A percentile compares a stretch with the other conserved stretches of the same genome.
These are phyloP conservation scores for Mortierella sp. DNA, from an alignment of 371 early-diverging fungal genomes.

Conservation along the genomic window DNA sequence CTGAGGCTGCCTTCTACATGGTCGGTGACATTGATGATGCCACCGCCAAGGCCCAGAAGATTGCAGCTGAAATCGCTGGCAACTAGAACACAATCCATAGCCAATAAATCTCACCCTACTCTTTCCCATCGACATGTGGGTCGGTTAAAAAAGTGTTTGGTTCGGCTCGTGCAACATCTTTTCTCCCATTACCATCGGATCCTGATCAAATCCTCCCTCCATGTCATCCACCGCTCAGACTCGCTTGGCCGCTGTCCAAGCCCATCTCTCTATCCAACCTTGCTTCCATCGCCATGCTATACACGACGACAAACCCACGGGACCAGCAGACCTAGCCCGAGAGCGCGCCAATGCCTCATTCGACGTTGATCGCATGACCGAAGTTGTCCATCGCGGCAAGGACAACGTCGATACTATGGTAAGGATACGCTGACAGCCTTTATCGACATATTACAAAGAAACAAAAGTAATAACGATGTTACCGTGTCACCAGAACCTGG, in stretches of 20 bases:
- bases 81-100: constrained; percentile 25
- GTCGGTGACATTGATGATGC: constrained; percentile 97
- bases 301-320: constrained; percentile 53
- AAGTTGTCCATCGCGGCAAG: constrained; percentile 59
- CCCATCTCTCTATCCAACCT: constrained; percentile 50
- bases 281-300: constrained; percentile 46
- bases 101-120: constrained; percentile 16
- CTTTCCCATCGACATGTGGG: neutral
- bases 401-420: constrained; percentile 59
- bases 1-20: constrained; percentile 99
- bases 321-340: constrained; percentile 60
- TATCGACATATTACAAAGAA: too few species aligned
- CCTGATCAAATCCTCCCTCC: constrained; percentile 6
- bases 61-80: constrained; percentile 65
- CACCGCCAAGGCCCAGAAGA: constrained; percentile 91
- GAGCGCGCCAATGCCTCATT: constrained; percentile 71
- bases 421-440: too few species aligned
- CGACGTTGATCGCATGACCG: constrained; percentile 60
- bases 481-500: too few species aligned
- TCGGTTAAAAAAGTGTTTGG: too few species aligned
- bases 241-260: constrained; percentile 46
- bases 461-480: too few species aligned
- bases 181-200: neutral
- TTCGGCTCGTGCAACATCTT: too few species aligned
- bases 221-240: constrained; percentile 26